Base-by-base conservation (phyloP, 2,329 filamentous ascomycete genomes). In the Beauveria sp. region DNA sequence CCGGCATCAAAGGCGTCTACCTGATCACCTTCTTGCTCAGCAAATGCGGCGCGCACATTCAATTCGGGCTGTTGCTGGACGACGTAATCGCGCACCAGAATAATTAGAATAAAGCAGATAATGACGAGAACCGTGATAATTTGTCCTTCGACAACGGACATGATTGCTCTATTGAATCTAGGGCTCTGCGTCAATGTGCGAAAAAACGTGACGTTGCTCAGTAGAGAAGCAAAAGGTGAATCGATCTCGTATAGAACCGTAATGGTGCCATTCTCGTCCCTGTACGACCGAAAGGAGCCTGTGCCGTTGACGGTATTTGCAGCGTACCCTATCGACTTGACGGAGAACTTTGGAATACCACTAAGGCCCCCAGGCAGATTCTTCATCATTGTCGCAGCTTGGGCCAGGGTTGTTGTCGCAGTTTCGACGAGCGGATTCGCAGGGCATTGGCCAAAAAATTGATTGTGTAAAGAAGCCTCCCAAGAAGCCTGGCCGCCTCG, bases 51-150 rank as follows among this genome's bases (percentile, higher is more conserved):
- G 0, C 86, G 88, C 78, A 94, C 87, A 68, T 96, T 96, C 66
- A 94, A 88, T 65, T 92, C 88, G 5, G 93, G 94, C 70, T 99
- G 94, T 72, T 99, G 94, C 72, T 99, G 94, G 10, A 99, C 92
- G 55, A 99, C 94, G 83, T 96, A 99, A 76, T 99, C 94, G 52
- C 96, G 81, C 52, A 99, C 97, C 4, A 99, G 77, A 67, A 99
- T 99, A 47, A 99, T 87, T n/a, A 99, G 78, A 62, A 99, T 97
- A 73, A 97, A 99, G 62, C 89, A 92, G 50, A 96, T 83, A 8
- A 99, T 93, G 55, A 97, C 91, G 12, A 96, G 77, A 6, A 97
- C 77, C 0, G 93, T 99, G 66, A 99, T 96, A 53, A 97, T 84
- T 70, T 96, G 92, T 4, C 94, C 94, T 75, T 99, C 94, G 3